Evolutionary conservation across 345 rosid species (phyloP).

Genomic region (Gynandropsis gynandra): DNA sequence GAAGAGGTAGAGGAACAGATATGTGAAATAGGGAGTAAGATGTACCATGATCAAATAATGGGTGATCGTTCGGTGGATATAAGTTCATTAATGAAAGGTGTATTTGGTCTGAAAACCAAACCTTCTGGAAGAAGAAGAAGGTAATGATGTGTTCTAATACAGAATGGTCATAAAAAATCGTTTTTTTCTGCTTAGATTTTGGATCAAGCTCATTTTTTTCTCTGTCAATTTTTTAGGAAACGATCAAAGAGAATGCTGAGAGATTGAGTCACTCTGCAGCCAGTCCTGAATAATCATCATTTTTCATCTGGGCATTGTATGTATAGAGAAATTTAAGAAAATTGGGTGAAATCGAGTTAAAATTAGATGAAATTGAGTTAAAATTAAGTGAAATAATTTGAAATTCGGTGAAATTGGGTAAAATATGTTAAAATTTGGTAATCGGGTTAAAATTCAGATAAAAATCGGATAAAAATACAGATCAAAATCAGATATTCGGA

Average conservation of each 20-base stretch:
- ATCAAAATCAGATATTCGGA: too few relatives aligned
- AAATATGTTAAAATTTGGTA: too few relatives aligned
- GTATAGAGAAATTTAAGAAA: too few relatives aligned
- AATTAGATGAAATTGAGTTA: too few relatives aligned
- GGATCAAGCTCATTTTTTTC: neutral
- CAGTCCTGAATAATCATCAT: too few relatives aligned
- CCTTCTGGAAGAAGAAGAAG: conserved; percentile 15
- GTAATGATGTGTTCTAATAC: neutral
- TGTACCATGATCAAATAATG: conserved; percentile 76
- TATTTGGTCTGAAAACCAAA: conserved; percentile 32
- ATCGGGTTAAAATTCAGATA: too few relatives aligned
- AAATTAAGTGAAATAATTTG: too few relatives aligned
- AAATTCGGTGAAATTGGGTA: too few relatives aligned
- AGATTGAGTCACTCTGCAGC: too few relatives aligned
- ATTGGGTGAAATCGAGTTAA: too few relatives aligned
- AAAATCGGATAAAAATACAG: too few relatives aligned
- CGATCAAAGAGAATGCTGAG: conserved; percentile 28
- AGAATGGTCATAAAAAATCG: neutral
- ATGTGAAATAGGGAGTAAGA: conserved; percentile 74
- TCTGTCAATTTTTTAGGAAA: conserved; percentile 24
- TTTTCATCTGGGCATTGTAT: too few relatives aligned
- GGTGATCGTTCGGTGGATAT: conserved; percentile 68
- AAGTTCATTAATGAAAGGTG: conserved; percentile 74
- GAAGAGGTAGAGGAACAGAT: conserved; percentile 81
- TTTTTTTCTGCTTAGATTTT: neutral